A percentile compares a stretch with the other conserved stretches of the same genome.
Conservation (phyloP, 148 eudicot species). For the Chenopodium berlandieri region DNA sequence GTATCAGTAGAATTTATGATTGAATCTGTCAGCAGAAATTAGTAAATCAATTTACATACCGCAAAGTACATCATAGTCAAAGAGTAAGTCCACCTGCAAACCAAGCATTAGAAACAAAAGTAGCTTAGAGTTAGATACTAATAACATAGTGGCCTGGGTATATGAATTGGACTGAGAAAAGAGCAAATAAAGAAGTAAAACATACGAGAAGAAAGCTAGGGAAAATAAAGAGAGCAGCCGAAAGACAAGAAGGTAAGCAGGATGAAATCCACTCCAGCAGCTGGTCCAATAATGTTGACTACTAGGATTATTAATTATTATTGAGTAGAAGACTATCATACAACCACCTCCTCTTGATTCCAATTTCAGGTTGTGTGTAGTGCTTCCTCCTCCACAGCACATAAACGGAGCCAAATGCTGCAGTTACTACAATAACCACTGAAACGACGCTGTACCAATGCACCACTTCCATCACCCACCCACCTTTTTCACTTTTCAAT, state of each 20-base stretch:
- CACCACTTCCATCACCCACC: slow-evolving; percentile 21
- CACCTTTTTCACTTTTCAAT: neutral
- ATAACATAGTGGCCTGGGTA: too few species aligned
- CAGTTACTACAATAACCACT: slow-evolving; percentile 38
- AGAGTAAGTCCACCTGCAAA: slow-evolving; percentile 71
- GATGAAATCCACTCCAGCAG: slow-evolving; percentile 54
- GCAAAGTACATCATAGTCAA: slow-evolving; percentile 64
- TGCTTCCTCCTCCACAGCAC: slow-evolving; percentile 39
- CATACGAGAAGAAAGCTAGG: slow-evolving; percentile 39
- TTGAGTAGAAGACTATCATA: neutral
- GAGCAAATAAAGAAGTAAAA: neutral
- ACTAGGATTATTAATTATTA: neutral
- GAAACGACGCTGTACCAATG: slow-evolving; percentile 49
- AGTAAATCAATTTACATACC: slow-evolving; percentile 33
- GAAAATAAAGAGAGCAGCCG: slow-evolving; percentile 35
- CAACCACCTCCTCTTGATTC: neutral
- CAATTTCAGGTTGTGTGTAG: neutral
- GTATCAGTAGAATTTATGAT: too few species aligned
- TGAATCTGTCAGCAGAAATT: too few species aligned
- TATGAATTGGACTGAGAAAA: neutral
- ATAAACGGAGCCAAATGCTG: slow-evolving; percentile 37
- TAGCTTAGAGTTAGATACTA: too few species aligned
- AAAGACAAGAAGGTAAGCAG: slow-evolving; percentile 34
- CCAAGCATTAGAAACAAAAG: neutral
- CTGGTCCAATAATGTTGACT: slow-evolving; percentile 36